Evolutionary conservation across 2,329 filamentous ascomycete species (phyloP), one percentile per base, ranked within the genome.

Genomic region (Calonectria ilicicola): DNA sequence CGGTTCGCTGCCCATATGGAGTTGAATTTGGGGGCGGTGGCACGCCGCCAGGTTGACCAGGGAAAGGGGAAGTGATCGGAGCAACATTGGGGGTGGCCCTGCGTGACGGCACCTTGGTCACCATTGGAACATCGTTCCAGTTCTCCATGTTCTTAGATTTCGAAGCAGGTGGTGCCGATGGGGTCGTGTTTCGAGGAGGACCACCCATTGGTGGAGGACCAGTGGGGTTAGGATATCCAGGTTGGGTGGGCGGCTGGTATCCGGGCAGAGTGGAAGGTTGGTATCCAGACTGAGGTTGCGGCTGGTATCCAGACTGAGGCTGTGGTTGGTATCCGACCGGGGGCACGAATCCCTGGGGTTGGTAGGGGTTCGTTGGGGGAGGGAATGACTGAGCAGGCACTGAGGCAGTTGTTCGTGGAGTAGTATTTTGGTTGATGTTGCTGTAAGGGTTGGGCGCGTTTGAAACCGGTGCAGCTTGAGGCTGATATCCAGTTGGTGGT

Each of bases 71-170:
- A n/a, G 89, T 91, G 64, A 95, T 91, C 3, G 93, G 87, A 65
- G 91, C 90, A 23, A 91, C 87, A 68, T 89, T 91, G 2, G 96
- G 95, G 1, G 96, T 98, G 56, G 89, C 89, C 81, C 93, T 91
- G 76, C 96, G 92, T 17, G 91, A 89, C 67, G 78, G 74, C 38
- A 90, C 86, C 86, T 96, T 95, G 56, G 91, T 89, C 56, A 98
- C 94, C 79, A 98, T 90, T 1, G 97, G 97, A 65, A 97, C 93
- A 83, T 99, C 97, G 78, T 99, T 99, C 97, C 97, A 99, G 78
- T 94, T 93, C 32, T 93, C 91, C 75, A 93, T 92, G 75, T 93
- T 93, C 80, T 92, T 93, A 70, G 91, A 87, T 80, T 91, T 92
- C 12, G 94, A 91, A 21, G 94, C 91, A 26, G 95, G 92, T 47